These are phyloP conservation scores for Tuber melanosporum DNA, from an alignment of 495 filamentous ascomycete species.

Conservation along the genomic window DNA sequence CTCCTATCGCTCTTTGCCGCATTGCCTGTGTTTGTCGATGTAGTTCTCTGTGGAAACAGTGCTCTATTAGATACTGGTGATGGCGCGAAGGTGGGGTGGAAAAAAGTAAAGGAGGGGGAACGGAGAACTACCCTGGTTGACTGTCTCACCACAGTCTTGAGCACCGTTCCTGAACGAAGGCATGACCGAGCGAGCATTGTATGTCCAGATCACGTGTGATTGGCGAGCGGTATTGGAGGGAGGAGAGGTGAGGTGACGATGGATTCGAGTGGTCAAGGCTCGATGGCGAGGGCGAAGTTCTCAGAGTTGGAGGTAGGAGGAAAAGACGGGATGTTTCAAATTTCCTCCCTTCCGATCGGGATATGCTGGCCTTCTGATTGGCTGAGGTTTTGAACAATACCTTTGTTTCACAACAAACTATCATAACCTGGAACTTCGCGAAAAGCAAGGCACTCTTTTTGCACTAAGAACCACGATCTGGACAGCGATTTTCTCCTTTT, in stretches of 20 bases:
- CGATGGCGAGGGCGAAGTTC: constrained; percentile 11
- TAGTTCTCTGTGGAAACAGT: constrained; percentile 12
- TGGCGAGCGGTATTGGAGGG: neutral
- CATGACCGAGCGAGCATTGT: constrained; percentile 82
- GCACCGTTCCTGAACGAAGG: constrained; percentile 70
- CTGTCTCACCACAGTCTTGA: constrained; percentile 55
- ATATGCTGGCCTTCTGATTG: constrained; percentile 30
- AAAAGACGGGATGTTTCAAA: constrained; percentile 24
- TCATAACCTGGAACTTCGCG: neutral
- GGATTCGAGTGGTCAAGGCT: constrained; percentile 10
- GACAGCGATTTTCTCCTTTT: neutral
- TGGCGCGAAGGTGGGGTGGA: constrained; percentile 21
- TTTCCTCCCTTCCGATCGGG: constrained; percentile 20
- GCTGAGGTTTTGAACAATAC: constrained; percentile 19
- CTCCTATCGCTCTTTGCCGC: constrained; percentile 54
- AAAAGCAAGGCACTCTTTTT: neutral
- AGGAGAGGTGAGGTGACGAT: constrained; percentile 7
- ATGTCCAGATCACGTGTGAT: constrained; percentile 23
- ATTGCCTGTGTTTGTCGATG: constrained; percentile 20
- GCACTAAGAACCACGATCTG: neutral
- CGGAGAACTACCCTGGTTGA: constrained; percentile 33
- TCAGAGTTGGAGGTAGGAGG: constrained; percentile 10
- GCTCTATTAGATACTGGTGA: constrained; percentile 17
- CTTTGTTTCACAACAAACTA: constrained; percentile 12
- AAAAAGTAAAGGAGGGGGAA: constrained; percentile 2